Conservation (phyloP, 768 basidiomycete species). For the Hygrocybe punicea region DNA sequence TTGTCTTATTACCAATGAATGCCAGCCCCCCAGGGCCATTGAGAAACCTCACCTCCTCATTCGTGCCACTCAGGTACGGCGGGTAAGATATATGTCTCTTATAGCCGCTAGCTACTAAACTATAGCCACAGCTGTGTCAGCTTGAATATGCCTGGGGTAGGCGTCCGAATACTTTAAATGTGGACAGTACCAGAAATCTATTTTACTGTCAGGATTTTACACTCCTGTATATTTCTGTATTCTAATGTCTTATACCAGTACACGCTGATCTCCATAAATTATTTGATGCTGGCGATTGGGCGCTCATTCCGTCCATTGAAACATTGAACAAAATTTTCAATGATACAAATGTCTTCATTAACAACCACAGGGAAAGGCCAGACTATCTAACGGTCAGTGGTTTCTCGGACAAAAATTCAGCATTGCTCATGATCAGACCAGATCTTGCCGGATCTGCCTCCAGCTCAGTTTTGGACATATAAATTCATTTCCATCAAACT, state of each 20-base stretch:
- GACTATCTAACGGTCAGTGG: neutral
- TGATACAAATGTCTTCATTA: neutral
- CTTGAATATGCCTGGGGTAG: no score
- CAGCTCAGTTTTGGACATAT: neutral
- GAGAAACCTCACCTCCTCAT: no score
- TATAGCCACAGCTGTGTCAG: no score
- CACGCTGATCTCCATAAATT: neutral
- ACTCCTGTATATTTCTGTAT: neutral
- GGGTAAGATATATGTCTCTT: no score
- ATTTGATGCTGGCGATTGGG: neutral
- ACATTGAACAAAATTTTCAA: neutral
- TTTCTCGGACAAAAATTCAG: neutral
- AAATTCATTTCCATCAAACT: neutral
- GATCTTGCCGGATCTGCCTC: neutral
- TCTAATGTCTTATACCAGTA: neutral
- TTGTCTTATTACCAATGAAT: no score
- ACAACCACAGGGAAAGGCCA: neutral
- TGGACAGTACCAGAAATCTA: neutral
- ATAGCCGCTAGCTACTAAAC: no score
- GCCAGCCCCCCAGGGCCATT: no score
- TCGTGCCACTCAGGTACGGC: no score
- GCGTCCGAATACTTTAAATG: slow-evolving; percentile 11
- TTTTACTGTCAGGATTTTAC: neutral
- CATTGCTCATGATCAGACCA: neutral
- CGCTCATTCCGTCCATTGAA: neutral